phyloP scores from a whole-genome alignment of 2,329 filamentous ascomycete species.

The Aspergillus sp. region DNA sequence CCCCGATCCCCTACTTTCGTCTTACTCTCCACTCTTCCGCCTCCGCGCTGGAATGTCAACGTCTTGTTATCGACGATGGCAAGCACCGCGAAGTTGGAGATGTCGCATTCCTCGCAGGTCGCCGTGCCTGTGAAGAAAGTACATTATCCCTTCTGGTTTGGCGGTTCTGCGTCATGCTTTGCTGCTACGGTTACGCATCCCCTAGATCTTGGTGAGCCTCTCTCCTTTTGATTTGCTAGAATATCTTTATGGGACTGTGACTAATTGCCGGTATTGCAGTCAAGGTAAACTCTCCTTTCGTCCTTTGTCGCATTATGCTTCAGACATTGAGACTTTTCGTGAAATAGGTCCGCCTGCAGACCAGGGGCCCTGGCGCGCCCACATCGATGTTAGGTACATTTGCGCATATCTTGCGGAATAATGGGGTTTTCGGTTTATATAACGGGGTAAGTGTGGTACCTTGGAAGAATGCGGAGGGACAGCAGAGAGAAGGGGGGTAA shows the following conservation, averaged over 20 bases:
- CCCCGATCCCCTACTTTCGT: conserved; percentile 22
- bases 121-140: conserved; percentile 35
- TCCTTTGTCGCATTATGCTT: conserved; percentile 1
- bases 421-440: conserved; percentile 82
- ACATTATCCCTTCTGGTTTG: conserved; percentile 90
- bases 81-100: conserved; percentile 33
- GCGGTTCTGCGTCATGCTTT: conserved; percentile 88
- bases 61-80: conserved; percentile 33
- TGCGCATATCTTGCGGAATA: conserved; percentile 71
- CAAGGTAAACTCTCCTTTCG: conserved; percentile 46
- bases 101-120: conserved; percentile 24
- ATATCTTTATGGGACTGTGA: background rate
- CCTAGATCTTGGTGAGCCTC: conserved; percentile 75
- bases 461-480: background rate
- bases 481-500: background rate
- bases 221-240: background rate
- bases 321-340: conserved; percentile 8
- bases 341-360: conserved; percentile 78
- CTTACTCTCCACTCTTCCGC: conserved; percentile 11
- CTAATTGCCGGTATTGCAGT: conserved; percentile 45
- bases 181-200: conserved; percentile 92
- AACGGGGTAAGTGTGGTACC: conserved; percentile 60
- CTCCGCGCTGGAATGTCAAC: conserved; percentile 18
- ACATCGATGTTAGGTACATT: conserved; percentile 85
- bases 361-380: conserved; percentile 71